Base-by-base conservation (phyloP, 1,284 basidiomycete species). In the Ganoderma multipileum region DNA sequence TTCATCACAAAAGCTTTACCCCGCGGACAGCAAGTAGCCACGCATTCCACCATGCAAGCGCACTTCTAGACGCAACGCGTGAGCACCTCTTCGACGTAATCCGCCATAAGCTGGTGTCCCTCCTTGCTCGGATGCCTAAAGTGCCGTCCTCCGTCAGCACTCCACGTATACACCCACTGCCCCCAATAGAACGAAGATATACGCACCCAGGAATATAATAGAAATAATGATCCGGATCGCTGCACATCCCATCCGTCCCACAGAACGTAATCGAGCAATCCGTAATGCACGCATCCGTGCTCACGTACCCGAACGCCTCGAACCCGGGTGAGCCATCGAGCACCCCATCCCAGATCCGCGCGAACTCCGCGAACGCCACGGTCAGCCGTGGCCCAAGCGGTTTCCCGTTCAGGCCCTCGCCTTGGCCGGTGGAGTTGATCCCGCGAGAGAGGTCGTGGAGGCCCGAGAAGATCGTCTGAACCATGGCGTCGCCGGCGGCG, bases 151-250 rank as follows among this genome's bases (percentile, higher is more conserved):
- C 3, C 26, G 8, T 36, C 23, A 58, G 57, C 44, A 44, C 11
- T 50, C 41, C 23, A 6, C 57, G 41, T 12, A 65, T n/a, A n/a
- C 42, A 23, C 14, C 60, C 33, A 61, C 28, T 2, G 5, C 44
- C 16, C 55, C 47, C 55, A 5, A 47, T 12, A n/a, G 9, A 8
- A 33, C 33, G 33, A 8, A 3, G 33, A 18, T n/a, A 4, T 12
- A 74, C 83, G 74, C 68, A 86, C 86, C 81, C 82, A 28, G 78
- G 75, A 20, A 87, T 81, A 82, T 86, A 88, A 69, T 86, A 86
- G 71, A 87, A 86, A 28, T 79, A 80, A 68, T 82, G 83, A 47
- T 83, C 83, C 3, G 86, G 85, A 68, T 87, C 85, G 36, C 73
- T 69, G 61, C 76, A 77, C 72, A 71, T 71, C 38, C 71, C 74